Evolutionary conservation across 495 filamentous ascomycete species (phyloP).

Genomic region (Penicillium verhagenii): DNA sequence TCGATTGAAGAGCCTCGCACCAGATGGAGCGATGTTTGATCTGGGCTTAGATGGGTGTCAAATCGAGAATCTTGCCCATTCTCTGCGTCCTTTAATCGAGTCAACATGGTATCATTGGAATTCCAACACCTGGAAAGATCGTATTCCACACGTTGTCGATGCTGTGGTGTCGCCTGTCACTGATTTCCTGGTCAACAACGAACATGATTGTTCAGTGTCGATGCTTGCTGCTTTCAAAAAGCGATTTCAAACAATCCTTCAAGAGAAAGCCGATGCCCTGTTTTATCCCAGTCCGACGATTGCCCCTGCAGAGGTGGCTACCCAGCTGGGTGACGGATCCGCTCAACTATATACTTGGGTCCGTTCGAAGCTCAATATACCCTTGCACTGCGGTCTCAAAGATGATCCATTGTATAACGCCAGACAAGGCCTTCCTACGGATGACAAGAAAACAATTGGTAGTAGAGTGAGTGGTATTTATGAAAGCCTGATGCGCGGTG

Average conservation of each 20-base stretch:
- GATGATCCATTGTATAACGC: constrained; percentile 21
- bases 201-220: constrained; percentile 8
- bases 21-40: constrained; percentile 6
- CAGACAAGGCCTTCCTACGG: constrained; percentile 7
- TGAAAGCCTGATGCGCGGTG: constrained; percentile 12
- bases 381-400: constrained; percentile 11
- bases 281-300: constrained; percentile 10
- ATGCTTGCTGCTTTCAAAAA: constrained; percentile 8
- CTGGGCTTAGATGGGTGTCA: constrained; percentile 9
- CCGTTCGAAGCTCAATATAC: constrained; percentile 13
- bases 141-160: constrained; percentile 11
- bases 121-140: constrained; percentile 19
- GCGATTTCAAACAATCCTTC: constrained; percentile 4
- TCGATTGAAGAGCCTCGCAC: background rate
- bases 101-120: constrained; percentile 15
- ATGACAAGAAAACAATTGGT: constrained; percentile 15
- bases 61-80: background rate
- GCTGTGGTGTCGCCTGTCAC: constrained; percentile 7
- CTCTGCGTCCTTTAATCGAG: constrained; percentile 9
- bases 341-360: constrained; percentile 16
- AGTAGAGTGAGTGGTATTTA: constrained; percentile 14
- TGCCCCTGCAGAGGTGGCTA: constrained; percentile 4
- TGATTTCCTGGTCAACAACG: constrained; percentile 2
- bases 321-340: constrained; percentile 10
- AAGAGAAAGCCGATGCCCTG: constrained; percentile 3